These are phyloP conservation scores for Verticillium alfalfae DNA, from an alignment of 2,329 filamentous ascomycete genomes.

Conservation along the genomic window DNA sequence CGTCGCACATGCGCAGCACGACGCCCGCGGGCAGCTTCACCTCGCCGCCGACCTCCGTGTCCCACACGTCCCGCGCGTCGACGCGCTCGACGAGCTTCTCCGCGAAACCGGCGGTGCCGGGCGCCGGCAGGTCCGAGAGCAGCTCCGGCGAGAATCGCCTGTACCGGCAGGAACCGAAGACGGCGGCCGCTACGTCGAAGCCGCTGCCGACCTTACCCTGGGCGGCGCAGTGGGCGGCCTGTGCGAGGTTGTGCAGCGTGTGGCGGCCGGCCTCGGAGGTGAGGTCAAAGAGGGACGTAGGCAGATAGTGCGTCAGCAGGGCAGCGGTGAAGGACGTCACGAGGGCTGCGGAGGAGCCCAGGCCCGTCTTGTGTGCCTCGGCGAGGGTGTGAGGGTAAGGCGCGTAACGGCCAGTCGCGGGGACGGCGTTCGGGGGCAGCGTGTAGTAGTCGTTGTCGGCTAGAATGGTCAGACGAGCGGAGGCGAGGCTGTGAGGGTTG, in stretches of 20 bases:
- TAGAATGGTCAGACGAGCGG: constrained; percentile 76
- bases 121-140: constrained; percentile 61
- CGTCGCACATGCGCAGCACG: constrained; percentile 87
- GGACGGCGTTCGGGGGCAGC: constrained; percentile 30
- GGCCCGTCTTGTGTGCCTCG: constrained; percentile 87
- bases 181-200: constrained; percentile 90
- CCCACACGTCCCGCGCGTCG: constrained; percentile 63
- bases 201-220: constrained; percentile 96
- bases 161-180: constrained; percentile 88
- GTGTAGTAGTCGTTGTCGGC: constrained; percentile 98
- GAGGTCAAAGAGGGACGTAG: constrained; percentile 50
- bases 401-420: constrained; percentile 54
- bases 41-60: constrained; percentile 68
- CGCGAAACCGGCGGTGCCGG: constrained; percentile 62
- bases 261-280: constrained; percentile 44
- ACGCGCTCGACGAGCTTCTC: constrained; percentile 60
- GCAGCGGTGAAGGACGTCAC: constrained; percentile 82
- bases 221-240: constrained; percentile 89
- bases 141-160: constrained; percentile 83
- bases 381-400: constrained; percentile 71
- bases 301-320: constrained; percentile 71
- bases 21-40: constrained; percentile 69
- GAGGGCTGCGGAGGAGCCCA: constrained; percentile 90
- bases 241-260: constrained; percentile 84
- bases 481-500: constrained; percentile 48